Percentiles rank a stretch among this genome's conserved stretches.
Evolutionary conservation across 768 basidiomycete species (phyloP).

Genomic region (Albatrellus ellisii): DNA sequence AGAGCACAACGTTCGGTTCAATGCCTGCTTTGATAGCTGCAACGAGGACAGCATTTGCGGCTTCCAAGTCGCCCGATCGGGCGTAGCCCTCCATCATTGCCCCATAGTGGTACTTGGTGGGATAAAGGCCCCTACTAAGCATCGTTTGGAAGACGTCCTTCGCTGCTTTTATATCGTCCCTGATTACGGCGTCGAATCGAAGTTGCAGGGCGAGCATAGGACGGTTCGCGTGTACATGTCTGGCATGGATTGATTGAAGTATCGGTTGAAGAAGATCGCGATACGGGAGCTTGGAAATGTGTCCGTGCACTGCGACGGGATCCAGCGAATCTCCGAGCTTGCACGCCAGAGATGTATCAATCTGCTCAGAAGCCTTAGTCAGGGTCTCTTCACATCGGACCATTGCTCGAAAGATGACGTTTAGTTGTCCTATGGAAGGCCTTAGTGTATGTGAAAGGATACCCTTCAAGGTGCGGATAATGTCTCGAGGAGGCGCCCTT

Average conservation of each 20-base stretch:
- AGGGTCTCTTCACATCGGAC: constrained; percentile 29
- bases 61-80: constrained; percentile 40
- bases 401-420: constrained; percentile 38
- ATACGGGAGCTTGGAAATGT: constrained; percentile 13
- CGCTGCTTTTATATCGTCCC: constrained; percentile 37
- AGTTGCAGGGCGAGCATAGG: constrained; percentile 51
- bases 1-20: constrained; percentile 50
- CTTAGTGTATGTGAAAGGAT: constrained; percentile 29
- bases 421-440: constrained; percentile 44
- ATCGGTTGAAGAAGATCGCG: constrained; percentile 25
- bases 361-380: constrained; percentile 11
- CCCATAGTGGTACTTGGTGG: constrained; percentile 58
- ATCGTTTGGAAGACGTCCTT: constrained; percentile 42
- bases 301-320: neutral
- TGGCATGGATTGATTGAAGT: constrained; percentile 31
- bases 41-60: constrained; percentile 43
- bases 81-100: constrained; percentile 70
- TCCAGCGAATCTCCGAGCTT: neutral
- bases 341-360: constrained; percentile 26
- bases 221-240: constrained; percentile 40
- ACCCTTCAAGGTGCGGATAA: constrained; percentile 35
- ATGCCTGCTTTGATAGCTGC: constrained; percentile 37
- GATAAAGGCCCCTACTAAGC: constrained; percentile 54
- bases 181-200: constrained; percentile 41
- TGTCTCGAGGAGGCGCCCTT: constrained; percentile 28